Base-by-base conservation (phyloP, 2,329 filamentous ascomycete species). In the Pestalotiopsis sp. region DNA sequence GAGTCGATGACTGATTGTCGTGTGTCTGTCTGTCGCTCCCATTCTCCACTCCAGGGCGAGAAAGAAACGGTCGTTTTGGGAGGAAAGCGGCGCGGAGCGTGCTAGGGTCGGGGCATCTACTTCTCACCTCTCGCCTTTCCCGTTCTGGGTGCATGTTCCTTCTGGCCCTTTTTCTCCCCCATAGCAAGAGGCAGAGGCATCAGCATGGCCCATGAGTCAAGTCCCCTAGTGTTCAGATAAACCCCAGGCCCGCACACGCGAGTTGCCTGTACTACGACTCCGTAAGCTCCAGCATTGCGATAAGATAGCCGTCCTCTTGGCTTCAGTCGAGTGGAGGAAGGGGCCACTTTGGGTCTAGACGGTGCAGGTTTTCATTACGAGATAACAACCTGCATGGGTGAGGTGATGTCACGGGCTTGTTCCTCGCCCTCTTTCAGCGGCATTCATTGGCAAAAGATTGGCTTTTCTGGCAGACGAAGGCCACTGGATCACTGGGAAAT, bases 281-380 rank as follows among this genome's bases (percentile, higher is more conserved):
- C 31, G 31, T 36, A 36, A 36, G 31, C 31, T 36, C 31, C 31
- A 36, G 31, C 31, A 36, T 36, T 14, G 31, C 59, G 59, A 62
- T 62, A 62, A 62, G 59, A 62, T 62, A 62, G 59, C 59, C 59
- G 59, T 11, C 17, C 17, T 36, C 59, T 36, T 59, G 57, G 57
- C 57, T 36, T 9, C 31, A 36, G 31, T 36, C 9, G 31, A 59
- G 57, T 59, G 31, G 59, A 20, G 59, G 36, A 62, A 11, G 56
- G 20, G 31, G 36, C 27, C 36, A 20, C 59, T 25, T 27, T 11
- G 14, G 23, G 23, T 20, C 13, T 62, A 36, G 59, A 62, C n/a
- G 9, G 17, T 62, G 13, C 25, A 36, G 20, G 59, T 62, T 62
- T 20, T 36, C 59, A 62, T 62, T 62, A 62, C 59, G 59, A 62